Percentiles rank a stretch among this genome's conserved stretches.
These are phyloP conservation scores for Trichomonas vaginalis DNA, from an alignment of 208 protist species.

Conservation along the genomic window DNA sequence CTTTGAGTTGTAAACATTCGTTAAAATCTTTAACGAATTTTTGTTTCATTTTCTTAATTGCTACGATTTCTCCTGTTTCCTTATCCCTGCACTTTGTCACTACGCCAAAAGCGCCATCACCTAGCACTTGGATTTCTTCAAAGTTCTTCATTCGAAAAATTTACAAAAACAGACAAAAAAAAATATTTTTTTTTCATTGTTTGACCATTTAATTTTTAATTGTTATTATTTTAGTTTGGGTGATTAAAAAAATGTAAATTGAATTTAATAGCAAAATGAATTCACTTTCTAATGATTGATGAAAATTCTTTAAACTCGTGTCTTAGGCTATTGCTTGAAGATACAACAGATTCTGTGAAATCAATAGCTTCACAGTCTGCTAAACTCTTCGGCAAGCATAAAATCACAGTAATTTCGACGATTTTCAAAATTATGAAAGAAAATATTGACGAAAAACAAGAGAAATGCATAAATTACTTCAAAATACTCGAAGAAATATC, in stretches of 20 bases:
- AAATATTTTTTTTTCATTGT: background rate
- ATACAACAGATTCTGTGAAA: background rate
- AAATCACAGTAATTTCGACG: background rate
- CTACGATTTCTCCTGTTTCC: conserved; percentile 70
- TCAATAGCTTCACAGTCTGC: background rate
- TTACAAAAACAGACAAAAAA: background rate
- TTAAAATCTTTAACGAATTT: conserved; percentile 78
- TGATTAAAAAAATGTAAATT: too few relatives aligned
- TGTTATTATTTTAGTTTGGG: too few relatives aligned
- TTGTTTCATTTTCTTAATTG: conserved; percentile 94
- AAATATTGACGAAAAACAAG: background rate
- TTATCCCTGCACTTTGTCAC: conserved; percentile 69
- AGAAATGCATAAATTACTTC: background rate
- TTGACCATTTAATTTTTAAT: too few relatives aligned
- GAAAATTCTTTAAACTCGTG: background rate
- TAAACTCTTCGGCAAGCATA: background rate
- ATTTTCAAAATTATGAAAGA: background rate
- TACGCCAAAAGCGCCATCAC: conserved; percentile 82
- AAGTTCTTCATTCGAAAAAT: conserved; percentile 50
- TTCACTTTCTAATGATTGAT: background rate
- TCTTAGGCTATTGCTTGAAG: background rate
- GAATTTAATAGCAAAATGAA: too few relatives aligned
- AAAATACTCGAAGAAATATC: background rate
- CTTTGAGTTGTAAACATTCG: conserved; percentile 74
- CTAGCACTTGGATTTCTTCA: conserved; percentile 65